phyloP scores from a whole-genome alignment of 768 basidiomycete species.

The Podaxis rugospora region DNA sequence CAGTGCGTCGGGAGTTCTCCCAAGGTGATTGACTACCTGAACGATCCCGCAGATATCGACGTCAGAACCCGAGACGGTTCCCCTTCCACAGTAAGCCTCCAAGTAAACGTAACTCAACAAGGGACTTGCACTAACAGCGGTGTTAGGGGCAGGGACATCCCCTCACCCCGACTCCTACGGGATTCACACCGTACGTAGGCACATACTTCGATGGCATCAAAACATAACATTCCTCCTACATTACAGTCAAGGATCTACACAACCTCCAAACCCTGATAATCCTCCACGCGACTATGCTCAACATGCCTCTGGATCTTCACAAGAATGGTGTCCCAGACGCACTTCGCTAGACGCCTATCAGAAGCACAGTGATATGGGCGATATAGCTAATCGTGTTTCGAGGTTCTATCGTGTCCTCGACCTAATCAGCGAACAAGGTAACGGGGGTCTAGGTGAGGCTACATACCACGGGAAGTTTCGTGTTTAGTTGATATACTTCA shows the following conservation, averaged over 20 bases:
- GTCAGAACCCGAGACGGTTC: neutral
- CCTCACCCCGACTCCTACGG: no score
- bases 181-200: neutral
- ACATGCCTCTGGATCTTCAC: neutral
- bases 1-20: neutral
- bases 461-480: neutral
- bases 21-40: neutral
- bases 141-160: no score
- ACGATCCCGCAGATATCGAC: neutral
- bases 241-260: neutral
- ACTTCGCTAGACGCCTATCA: neutral
- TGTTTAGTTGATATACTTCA: neutral
- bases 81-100: neutral
- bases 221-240: no score
- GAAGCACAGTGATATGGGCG: neutral
- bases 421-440: conserved; percentile 18
- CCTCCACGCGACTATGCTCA: neutral
- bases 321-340: neutral
- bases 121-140: neutral
- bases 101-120: neutral
- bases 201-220: no score
- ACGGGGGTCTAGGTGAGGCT: conserved; percentile 39
- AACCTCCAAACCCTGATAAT: neutral
- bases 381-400: neutral
- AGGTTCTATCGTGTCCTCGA: conserved; percentile 14